phyloP scores from a whole-genome alignment of 345 rosid species.

The Camelina hispida region DNA sequence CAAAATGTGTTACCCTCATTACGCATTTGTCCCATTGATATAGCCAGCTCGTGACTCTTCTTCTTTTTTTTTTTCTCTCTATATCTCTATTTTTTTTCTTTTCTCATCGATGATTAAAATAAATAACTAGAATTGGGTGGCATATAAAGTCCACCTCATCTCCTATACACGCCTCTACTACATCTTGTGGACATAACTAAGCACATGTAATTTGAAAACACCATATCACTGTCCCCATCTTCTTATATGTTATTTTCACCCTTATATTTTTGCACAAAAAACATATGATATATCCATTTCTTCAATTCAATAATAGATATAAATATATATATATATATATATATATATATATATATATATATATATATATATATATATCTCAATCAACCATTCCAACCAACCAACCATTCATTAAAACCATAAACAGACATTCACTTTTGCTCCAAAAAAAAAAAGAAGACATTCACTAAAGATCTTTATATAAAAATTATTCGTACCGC shows the following conservation, averaged over 20 bases:
- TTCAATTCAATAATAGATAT: background rate
- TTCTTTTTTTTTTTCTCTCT: background rate
- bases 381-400: constrained; percentile 15
- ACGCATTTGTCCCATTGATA: constrained; percentile 40
- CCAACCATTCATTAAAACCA: constrained; percentile 15
- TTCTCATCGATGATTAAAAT: background rate
- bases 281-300: constrained; percentile 24
- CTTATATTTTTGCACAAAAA: constrained; percentile 1
- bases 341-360: no score
- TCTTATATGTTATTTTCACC: constrained; percentile 1
- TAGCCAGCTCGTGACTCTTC: constrained; percentile 42
- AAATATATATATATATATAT: constrained; percentile 4
- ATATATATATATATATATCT: background rate
- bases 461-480: constrained; percentile 28
- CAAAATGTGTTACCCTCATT: constrained; percentile 39
- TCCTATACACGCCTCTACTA: constrained; percentile 40
- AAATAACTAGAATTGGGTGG: constrained; percentile 39
- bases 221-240: constrained; percentile 38
- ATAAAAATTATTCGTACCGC: constrained; percentile 24
- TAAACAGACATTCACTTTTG: constrained; percentile 41
- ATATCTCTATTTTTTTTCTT: background rate
- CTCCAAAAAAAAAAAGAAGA: no score
- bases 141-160: constrained; percentile 48
- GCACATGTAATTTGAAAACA: constrained; percentile 40
- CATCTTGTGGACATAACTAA: constrained; percentile 40